phyloP scores from a whole-genome alignment of 768 basidiomycete genomes.

The Pulveroboletus sp. region DNA sequence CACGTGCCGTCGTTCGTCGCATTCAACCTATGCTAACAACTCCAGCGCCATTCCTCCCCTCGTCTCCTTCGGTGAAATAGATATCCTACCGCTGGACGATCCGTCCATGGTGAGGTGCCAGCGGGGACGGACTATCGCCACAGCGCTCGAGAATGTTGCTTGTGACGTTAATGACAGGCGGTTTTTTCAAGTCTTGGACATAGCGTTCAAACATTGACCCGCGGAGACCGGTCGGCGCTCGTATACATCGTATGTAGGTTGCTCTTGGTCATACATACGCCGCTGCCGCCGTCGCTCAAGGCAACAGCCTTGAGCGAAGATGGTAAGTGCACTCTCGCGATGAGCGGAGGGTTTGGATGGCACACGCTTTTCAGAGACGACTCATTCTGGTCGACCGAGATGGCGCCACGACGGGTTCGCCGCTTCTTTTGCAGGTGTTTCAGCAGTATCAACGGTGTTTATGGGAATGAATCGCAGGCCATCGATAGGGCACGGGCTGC shows the following conservation, averaged over 20 bases:
- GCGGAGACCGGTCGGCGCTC: not conserved
- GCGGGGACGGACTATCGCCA: not conserved
- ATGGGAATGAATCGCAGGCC: not conserved
- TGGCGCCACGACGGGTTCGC: slow-evolving; percentile 3
- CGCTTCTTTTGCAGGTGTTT: slow-evolving; percentile 7
- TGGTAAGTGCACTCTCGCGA: slow-evolving; percentile 1
- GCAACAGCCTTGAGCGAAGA: not conserved
- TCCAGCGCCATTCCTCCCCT: too few species aligned
- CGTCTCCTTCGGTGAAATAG: not conserved
- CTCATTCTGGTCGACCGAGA: slow-evolving; percentile 3
- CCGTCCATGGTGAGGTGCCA: slow-evolving; percentile 5
- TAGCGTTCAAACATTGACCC: slow-evolving; percentile 1
- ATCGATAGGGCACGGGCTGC: slow-evolving; percentile 6
- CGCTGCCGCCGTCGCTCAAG: not conserved
- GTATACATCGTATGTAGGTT: not conserved
- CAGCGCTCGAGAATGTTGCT: slow-evolving; percentile 11
- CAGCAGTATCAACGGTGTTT: slow-evolving; percentile 2
- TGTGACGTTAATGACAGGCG: slow-evolving; percentile 5
- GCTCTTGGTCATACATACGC: not conserved
- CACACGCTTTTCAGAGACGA: slow-evolving; percentile 3
- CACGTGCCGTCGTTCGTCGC: not conserved
- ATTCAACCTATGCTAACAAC: not conserved
- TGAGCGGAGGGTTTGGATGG: slow-evolving; percentile 6
- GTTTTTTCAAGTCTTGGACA: slow-evolving; percentile 3
- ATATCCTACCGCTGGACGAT: slow-evolving; percentile 4